These are phyloP conservation scores for Bipolaris victoriae DNA, from an alignment of 2,329 filamentous ascomycete species.

Conservation along the genomic window DNA sequence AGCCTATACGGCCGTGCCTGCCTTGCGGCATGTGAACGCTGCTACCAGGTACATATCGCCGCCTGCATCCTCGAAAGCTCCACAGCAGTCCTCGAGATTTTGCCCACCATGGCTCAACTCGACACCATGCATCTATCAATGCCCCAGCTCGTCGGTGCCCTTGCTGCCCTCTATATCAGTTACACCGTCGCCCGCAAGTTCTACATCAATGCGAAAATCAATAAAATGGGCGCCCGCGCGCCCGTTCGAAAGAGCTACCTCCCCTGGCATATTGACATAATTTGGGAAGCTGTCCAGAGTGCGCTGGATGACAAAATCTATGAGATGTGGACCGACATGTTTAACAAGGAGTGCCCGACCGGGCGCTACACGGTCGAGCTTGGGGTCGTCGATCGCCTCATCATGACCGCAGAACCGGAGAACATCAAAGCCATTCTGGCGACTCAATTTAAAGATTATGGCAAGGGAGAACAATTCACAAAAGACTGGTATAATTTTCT, in stretches of 20 bases:
- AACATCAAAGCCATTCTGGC: constrained; percentile 93
- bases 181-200: constrained; percentile 29
- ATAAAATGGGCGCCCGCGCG: constrained; percentile 55
- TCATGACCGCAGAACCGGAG: constrained; percentile 82
- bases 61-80: constrained; percentile 1
- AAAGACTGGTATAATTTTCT: constrained; percentile 76
- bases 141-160: constrained; percentile 30
- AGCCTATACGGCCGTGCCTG: not conserved
- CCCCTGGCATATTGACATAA: constrained; percentile 66
- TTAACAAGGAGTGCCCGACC: constrained; percentile 51
- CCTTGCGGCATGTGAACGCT: constrained; percentile 8
- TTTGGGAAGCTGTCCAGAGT: constrained; percentile 62
- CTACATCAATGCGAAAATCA: constrained; percentile 47
- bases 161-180: constrained; percentile 26
- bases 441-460: constrained; percentile 83
- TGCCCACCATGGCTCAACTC: constrained; percentile 31
- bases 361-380: constrained; percentile 66
- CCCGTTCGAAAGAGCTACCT: constrained; percentile 47
- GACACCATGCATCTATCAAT: constrained; percentile 27
- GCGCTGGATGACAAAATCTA: constrained; percentile 63
- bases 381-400: constrained; percentile 63
- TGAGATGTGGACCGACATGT: constrained; percentile 64
- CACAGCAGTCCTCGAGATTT: not conserved
- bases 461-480: constrained; percentile 79
- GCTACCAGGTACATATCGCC: constrained; percentile 11